phyloP scores from a whole-genome alignment of 768 basidiomycete genomes.

The Macrocybe gigantea region DNA sequence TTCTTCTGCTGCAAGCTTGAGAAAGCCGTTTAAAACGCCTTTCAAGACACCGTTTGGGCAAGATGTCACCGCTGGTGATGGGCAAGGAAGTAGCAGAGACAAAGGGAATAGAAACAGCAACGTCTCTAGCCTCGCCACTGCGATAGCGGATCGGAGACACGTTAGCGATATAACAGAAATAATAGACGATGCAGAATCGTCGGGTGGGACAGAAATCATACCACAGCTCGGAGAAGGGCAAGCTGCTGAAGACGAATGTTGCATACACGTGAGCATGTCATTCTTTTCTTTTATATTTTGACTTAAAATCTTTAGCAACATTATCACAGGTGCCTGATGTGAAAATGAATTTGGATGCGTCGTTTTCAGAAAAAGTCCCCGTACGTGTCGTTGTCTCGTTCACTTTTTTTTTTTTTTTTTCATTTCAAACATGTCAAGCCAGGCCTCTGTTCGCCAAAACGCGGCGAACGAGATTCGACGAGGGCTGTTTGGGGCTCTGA shows the following conservation, averaged over 20 bases:
- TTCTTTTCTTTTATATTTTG: too few relatives aligned
- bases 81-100: too few relatives aligned
- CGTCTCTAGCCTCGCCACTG: too few relatives aligned
- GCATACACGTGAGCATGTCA: too few relatives aligned
- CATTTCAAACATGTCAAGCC: neutral
- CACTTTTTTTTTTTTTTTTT: neutral
- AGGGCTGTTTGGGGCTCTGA: constrained; percentile 31
- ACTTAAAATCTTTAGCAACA: too few relatives aligned
- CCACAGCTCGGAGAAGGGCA: too few relatives aligned
- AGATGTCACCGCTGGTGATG: constrained; percentile 5
- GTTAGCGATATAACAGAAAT: too few relatives aligned
- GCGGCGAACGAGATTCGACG: constrained; percentile 33
- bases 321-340: constrained; percentile 16
- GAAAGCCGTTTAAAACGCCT: constrained; percentile 47
- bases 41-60: constrained; percentile 14
- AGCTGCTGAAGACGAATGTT: too few relatives aligned
- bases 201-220: too few relatives aligned
- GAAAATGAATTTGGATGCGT: constrained; percentile 29
- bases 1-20: constrained; percentile 31
- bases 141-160: too few relatives aligned
- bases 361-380: constrained; percentile 35
- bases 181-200: too few relatives aligned
- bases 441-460: constrained; percentile 30
- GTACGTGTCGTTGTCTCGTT: constrained; percentile 15
- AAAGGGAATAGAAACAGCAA: too few relatives aligned